Percentiles rank a stretch among this genome's conserved stretches.
Evolutionary conservation across 306 rosid species (phyloP).

Genomic region (Datisca glomerata): DNA sequence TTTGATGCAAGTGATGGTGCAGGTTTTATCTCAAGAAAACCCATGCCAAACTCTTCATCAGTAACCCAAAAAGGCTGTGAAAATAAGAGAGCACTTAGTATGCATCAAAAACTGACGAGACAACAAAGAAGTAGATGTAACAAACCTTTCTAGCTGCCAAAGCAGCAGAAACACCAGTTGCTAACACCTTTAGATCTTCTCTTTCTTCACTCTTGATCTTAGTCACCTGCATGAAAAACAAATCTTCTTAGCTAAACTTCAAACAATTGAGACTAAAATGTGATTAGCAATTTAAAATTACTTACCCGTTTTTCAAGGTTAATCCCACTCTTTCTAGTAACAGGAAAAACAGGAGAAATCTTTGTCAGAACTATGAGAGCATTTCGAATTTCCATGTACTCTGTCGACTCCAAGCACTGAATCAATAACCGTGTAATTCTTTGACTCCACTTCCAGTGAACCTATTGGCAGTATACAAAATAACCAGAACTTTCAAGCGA

Average conservation of each 20-base stretch:
- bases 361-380: slow-evolving; percentile 86
- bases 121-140: slow-evolving; percentile 1
- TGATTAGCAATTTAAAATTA: slow-evolving; percentile 6
- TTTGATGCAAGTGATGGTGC: slow-evolving; percentile 49
- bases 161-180: slow-evolving; percentile 93
- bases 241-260: slow-evolving; percentile 1
- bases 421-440: slow-evolving; percentile 81
- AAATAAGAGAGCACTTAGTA: slow-evolving; percentile 3
- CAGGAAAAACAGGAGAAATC: slow-evolving; percentile 92
- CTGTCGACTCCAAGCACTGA: slow-evolving; percentile 89
- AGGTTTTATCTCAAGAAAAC: slow-evolving; percentile 70
- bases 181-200: slow-evolving; percentile 97
- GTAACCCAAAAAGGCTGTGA: slow-evolving; percentile 92
- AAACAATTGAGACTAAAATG: background rate
- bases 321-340: slow-evolving; percentile 86
- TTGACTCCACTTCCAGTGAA: slow-evolving; percentile 99
- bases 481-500: too few species aligned
- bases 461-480: too few species aligned
- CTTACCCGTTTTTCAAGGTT: slow-evolving; percentile 92
- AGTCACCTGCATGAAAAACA: slow-evolving; percentile 46
- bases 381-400: slow-evolving; percentile 98
- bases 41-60: slow-evolving; percentile 95
- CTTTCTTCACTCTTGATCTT: slow-evolving; percentile 96
- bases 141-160: slow-evolving; percentile 94
- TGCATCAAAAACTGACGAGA: slow-evolving; percentile 3